Percentiles rank a stretch among this genome's conserved stretches.
Conservation (phyloP, 2,329 filamentous ascomycete genomes). For the Colletotrichum eremochloae region DNA sequence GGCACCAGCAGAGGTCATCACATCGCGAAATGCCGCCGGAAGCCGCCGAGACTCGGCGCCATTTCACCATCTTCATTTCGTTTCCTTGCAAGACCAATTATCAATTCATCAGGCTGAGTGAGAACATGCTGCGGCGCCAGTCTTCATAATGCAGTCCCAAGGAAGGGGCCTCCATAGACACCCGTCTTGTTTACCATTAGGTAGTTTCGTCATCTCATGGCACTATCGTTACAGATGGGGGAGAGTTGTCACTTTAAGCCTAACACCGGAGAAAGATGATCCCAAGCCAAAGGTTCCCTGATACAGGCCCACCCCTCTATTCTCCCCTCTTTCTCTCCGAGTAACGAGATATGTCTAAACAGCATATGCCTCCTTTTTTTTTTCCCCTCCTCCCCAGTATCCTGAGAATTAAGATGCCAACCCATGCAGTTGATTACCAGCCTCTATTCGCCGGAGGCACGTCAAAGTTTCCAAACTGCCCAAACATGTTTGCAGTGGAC, state of each 20-base stretch:
- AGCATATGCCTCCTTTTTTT: background rate
- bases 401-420: slow-evolving; percentile 1
- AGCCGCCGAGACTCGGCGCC: background rate
- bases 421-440: slow-evolving; percentile 27
- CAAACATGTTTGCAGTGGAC: slow-evolving; percentile 38
- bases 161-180: slow-evolving; percentile 9
- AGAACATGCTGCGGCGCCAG: background rate
- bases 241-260: slow-evolving; percentile 34
- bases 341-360: background rate
- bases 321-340: background rate
- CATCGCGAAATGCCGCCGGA: background rate
- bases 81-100: background rate
- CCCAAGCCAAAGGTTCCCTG: slow-evolving; percentile 13
- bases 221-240: slow-evolving; percentile 38
- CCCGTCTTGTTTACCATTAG: slow-evolving; percentile 36
- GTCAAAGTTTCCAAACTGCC: slow-evolving; percentile 41
- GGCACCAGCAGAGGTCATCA: background rate
- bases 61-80: background rate
- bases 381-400: too few relatives aligned
- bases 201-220: slow-evolving; percentile 39
- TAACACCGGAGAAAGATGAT: slow-evolving; percentile 11
- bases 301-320: background rate
- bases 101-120: background rate
- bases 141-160: background rate
- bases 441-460: slow-evolving; percentile 37